These are phyloP conservation scores for Aspergillus sp. DNA, from an alignment of 2,329 filamentous ascomycete genomes.

Conservation along the genomic window DNA sequence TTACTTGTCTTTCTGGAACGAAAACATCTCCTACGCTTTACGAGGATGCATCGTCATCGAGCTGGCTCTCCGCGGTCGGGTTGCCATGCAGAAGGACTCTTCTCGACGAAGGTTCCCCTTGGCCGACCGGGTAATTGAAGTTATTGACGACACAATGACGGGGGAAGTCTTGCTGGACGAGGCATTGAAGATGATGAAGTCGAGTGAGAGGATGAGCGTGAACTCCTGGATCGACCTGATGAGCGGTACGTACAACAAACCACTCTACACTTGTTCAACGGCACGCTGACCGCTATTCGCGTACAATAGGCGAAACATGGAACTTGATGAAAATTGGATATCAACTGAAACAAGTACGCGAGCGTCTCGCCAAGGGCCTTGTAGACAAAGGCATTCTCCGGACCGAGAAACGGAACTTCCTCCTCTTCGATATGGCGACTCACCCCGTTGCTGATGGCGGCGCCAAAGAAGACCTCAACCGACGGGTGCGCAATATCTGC, in stretches of 20 bases:
- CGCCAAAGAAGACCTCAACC: conserved; percentile 95
- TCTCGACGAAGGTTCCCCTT: conserved; percentile 88
- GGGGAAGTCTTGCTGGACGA: conserved; percentile 97
- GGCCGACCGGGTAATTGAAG: conserved; percentile 91
- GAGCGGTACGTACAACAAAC: conserved; percentile 67
- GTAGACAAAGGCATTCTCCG: conserved; percentile 98
- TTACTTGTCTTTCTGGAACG: conserved; percentile 99
- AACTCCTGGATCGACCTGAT: conserved; percentile 98
- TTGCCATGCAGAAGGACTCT: conserved; percentile 98
- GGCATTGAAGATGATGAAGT: conserved; percentile 99
- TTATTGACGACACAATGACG: conserved; percentile 93
- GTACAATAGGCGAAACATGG: conserved; percentile 89
- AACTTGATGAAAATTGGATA: conserved; percentile 99
- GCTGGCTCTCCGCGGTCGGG: conserved; percentile 88
- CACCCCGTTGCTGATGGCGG: conserved; percentile 95
- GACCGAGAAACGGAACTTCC: conserved; percentile 98
- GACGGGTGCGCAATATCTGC: conserved; percentile 86
- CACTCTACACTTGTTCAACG: neutral
- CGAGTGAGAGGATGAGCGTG: conserved; percentile 99
- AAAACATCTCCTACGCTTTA: conserved; percentile 98
- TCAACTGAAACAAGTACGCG: conserved; percentile 97
- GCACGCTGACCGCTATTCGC: conserved; percentile 2
- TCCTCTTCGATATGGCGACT: conserved; percentile 99
- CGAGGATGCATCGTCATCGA: conserved; percentile 98
- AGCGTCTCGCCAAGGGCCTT: conserved; percentile 92